A percentile compares a stretch with the other conserved stretches of the same genome.
These are phyloP conservation scores for Serendipita sp. DNA, from an alignment of 768 basidiomycete genomes.

Conservation along the genomic window DNA sequence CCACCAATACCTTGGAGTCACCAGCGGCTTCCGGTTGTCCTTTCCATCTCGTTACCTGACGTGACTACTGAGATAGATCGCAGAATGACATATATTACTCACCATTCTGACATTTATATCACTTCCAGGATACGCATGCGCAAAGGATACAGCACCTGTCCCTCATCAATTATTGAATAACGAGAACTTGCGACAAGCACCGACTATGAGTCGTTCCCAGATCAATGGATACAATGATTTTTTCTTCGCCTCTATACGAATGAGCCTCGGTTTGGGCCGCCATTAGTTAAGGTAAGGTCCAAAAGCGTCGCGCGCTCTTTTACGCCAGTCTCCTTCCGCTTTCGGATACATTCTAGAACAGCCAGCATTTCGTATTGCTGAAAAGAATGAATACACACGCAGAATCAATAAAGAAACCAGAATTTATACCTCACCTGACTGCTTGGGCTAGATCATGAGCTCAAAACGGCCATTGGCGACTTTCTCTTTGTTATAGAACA, in stretches of 20 bases:
- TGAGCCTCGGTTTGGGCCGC: neutral
- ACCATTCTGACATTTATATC: neutral
- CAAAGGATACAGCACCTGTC: neutral
- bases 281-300: no score
- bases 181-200: neutral
- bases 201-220: neutral
- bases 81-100: neutral
- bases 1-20: neutral
- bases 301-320: no score
- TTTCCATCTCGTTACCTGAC: conserved; percentile 6
- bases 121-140: neutral
- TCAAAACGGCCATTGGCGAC: no score
- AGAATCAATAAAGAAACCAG: no score
- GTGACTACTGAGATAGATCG: no score
- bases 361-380: no score
- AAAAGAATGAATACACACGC: no score
- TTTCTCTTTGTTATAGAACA: no score
- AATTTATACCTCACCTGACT: no score
- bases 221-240: neutral
- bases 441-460: no score
- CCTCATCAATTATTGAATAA: neutral
- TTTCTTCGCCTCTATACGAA: neutral
- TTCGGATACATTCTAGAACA: no score
- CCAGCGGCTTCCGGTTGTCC: conserved; percentile 2
- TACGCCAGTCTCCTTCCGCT: no score